Evolutionary conservation across 2,329 filamentous ascomycete genomes (phyloP), one percentile per base, ranked within the genome.

Genomic region (Claviceps humidiphila): DNA sequence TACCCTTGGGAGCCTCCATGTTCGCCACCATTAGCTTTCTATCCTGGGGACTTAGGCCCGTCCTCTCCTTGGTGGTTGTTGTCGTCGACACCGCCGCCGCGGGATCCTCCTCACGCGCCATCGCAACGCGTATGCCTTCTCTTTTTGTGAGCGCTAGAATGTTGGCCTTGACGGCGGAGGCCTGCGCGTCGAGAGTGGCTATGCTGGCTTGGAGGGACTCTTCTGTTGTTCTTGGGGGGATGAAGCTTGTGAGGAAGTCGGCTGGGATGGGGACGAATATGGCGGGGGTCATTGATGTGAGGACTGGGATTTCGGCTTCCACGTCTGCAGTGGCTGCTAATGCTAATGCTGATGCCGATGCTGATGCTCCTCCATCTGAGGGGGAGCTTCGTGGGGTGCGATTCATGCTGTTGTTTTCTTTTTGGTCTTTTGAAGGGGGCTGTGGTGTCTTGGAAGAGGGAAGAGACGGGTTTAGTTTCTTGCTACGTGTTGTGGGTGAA

Each of bases 261-360:
- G 55, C 51, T 5, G 53, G 45, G 16, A 71, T 58, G 26, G 66
- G 64, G 26, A 65, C 61, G 57, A 69, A 71, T 46, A 71, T 65
- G 53, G 62, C 58, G 5, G 62, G 57, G 4, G 59, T 54, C 53
- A 65, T 57, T 51, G 56, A 52, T 14, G 41, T 54, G 39, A 68
- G 58, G 0, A 30, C 41, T 1, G 56, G 57, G 52, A 59, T 59
- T 7, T 34, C 26, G 8, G 8, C 9, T 9, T 30, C 24, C 14
- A 16, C 14, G 13, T 45, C 42, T 45, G 13, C 42, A 34, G 3
- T 24, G 26, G 13, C 24, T n/a, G 8, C 24, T 3, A 4, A 30
- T 30, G 24, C 24, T 7, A 1, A 2, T 44, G 26, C 22, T n/a
- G 7, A 13, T 4, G 24, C 43, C 8, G 26, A 9, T 9, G 30